Evolutionary conservation across 148 eudicot species (phyloP), one percentile per base, ranked within the genome.

Genomic region (Rheum nobile): DNA sequence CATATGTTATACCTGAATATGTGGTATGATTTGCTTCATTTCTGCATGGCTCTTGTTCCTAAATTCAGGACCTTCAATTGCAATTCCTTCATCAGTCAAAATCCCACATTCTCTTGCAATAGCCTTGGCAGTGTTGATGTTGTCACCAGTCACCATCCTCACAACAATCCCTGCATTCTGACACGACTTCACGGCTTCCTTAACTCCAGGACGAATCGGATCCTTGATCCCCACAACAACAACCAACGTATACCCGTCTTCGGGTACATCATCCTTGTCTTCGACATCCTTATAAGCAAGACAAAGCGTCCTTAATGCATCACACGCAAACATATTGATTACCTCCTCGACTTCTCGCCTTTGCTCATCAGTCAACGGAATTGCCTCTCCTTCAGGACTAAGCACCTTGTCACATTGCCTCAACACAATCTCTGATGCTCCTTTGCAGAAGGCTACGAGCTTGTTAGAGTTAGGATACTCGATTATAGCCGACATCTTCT

Each of bases 91-190:
- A 57, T 47, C 72, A 26, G 91, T 90, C 77, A 93, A 77, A 31
- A 93, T 93, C 0, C 98, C 98, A 79, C 98, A 93, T 78, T 93
- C 98, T 81, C 59, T 84, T 48, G 98, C 98, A 31, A 93, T 93
- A 76, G 98, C 98, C 75, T 86, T 90, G 26, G 98, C 98, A 8
- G 98, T 93, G 29, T 90, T 79, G 29, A 93, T 86, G 39, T 93
- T 93, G 71, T 92, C 97, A 26, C 97, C 97, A 0, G 97, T 92
- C 29, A 92, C 96, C 97, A 92, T 90, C 39, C 96, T 77, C 5
- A 92, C 88, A 16, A 48, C 78, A 72, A 92, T 87, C 48, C 96
- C 97, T 7, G 97, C 97, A 79, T 57, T 81, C 52, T 85, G 80
- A 86, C 97, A 92, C 54, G 91, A 88, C 74, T 85, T 28, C 1